Evolutionary conservation across 148 eudicot species (phyloP), one percentile per base, ranked within the genome.

Genomic region (Silene latifolia): DNA sequence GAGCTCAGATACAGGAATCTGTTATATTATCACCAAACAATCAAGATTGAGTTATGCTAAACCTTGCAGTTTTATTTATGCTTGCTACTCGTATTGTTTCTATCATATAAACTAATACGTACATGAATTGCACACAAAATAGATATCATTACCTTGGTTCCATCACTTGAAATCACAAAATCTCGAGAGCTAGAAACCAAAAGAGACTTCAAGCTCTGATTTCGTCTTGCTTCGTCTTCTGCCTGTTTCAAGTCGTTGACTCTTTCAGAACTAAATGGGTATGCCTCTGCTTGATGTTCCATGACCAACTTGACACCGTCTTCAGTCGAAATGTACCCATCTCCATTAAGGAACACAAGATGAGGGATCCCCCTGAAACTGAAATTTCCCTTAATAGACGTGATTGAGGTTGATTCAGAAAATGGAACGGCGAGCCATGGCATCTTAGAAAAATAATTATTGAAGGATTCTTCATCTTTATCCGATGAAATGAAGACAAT

Each of bases 351-450:
- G 63, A 86, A 63, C 72, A 81, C 86, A 39, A 87, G 89, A 81
- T 77, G 61, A 74, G 87, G 89, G 72, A 85, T 85, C 25, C 86
- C 87, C 79, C 77, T 71, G 63, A 87, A 85, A 59, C 64, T 67
- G 32, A 87, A 87, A 20, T 67, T 68, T 9, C 73, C 78, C 73
- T 25, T 70, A 70, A 70, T 15, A 15, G 60, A 70, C 44, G 53
- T 27, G 46, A 70, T 68, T 51, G 80, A 71, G 10, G 57, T 75
- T 23, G 82, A 61, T 80, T 87, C 87, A 35, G 84, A 78, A 75
- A 82, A 76, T 18, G 89, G 89, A 75, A 87, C 61, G 21, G 89
- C 84, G 73, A 87, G 87, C 89, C 89, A 87, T 51, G 87, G 85
- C 89, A 87, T 87, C 69, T 84, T 84, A 5, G 80, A 70, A 54